Base-by-base conservation (phyloP, 1,139 yeast genomes). In the Yamadazyma siamensis region DNA sequence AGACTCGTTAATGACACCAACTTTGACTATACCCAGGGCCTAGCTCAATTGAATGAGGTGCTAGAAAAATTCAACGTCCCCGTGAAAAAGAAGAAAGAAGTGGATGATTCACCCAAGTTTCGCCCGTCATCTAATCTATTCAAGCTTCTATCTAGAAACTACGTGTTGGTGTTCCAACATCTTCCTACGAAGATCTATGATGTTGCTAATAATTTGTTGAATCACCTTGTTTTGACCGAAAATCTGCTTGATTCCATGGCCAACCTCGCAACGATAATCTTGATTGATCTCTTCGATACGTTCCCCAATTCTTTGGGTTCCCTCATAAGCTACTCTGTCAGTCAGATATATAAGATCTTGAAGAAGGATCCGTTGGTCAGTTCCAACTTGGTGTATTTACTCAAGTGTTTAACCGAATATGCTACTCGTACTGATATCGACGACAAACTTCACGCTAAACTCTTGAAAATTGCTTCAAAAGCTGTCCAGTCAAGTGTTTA, bases 401-500 rank as follows among this genome's bases (percentile, higher is more conserved):
- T 67, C 23, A 52, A 56, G 31, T 46, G 59, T 3, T 49, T 66
- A 14, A 50, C 65, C 9, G 61, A 60, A 31, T 59, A 60, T 36
- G 64, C 73, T 13, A 53, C 65, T 13, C 60, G 57, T 35, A 40
- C 54, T 9, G 74, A 67, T 38, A 46, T 67, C 9, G 72, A 68
- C 40, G 72, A 65, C 7, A 68, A 67, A 37, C 43, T 59, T 10
- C 66, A 57, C 34, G 53, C 57, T 2, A 68, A 66, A 35, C 47
- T 66, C 34, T 35, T 59, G 36, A 66, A 66, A 33, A 39, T 66
- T 10, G 45, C 53, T 6, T 46, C 51, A 23, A 66, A 65, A 34
- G 50, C 49, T 21, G 50, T 67, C 17, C 44, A 49, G 2, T 54
- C 44, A 30, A 54, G 48, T 23, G 9, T 17, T 6, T 15, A 19